These are phyloP conservation scores for Backusella tarrabulga DNA, from an alignment of 192 early-diverging fungal species.

Conservation along the genomic window DNA sequence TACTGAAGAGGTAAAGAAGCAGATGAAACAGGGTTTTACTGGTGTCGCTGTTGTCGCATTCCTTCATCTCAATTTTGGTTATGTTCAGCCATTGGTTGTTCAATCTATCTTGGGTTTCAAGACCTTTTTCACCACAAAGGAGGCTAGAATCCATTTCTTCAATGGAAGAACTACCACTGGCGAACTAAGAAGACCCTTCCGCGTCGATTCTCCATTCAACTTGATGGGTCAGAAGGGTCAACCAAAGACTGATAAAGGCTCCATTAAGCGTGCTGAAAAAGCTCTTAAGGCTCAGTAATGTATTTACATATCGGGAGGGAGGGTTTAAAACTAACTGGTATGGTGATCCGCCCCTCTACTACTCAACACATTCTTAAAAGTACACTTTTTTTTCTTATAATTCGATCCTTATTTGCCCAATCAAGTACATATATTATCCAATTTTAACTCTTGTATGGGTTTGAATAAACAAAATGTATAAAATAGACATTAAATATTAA, in stretches of 20 bases:
- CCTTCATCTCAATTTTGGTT: slow-evolving; percentile 86
- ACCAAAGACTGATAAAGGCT: slow-evolving; percentile 44
- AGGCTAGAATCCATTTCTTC: slow-evolving; percentile 73
- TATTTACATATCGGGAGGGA: not conserved
- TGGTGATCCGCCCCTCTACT: not conserved
- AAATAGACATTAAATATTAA: not conserved
- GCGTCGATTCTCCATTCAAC: slow-evolving; percentile 69
- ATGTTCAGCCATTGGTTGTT: slow-evolving; percentile 82
- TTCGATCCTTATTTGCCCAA: not conserved
- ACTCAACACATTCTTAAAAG: not conserved
- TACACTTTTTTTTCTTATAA: not conserved
- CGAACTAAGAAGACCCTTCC: slow-evolving; percentile 82
- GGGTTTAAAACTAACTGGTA: not conserved
- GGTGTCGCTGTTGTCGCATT: slow-evolving; percentile 69
- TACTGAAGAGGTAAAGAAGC: slow-evolving; percentile 62
- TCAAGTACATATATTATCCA: not conserved
- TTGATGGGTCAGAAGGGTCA: slow-evolving; percentile 29
- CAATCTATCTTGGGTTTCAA: slow-evolving; percentile 79
- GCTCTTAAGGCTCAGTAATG: slow-evolving; percentile 29
- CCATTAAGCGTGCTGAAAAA: slow-evolving; percentile 54
- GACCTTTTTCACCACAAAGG: slow-evolving; percentile 62
- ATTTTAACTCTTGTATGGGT: not conserved
- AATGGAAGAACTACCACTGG: slow-evolving; percentile 71
- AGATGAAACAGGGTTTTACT: slow-evolving; percentile 65
- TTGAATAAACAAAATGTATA: slow-evolving; percentile 9